Evolutionary conservation across 106 monocot genomes (phyloP), one percentile per base, ranked within the genome.

Genomic region (Gastrodia elata): DNA sequence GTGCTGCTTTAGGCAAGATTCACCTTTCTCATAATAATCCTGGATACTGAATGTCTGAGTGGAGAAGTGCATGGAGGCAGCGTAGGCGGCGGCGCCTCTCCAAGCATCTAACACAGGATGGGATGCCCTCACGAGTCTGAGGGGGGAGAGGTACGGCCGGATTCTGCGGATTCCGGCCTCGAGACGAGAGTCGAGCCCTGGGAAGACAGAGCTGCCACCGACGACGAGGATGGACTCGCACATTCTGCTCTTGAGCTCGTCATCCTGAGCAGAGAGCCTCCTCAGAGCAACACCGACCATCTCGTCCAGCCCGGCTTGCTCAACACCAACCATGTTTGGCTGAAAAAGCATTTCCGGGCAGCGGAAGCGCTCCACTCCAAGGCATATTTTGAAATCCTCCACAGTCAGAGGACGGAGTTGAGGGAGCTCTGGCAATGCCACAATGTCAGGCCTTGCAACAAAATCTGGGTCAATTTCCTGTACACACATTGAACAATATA

Each of bases 401-500:
- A 84, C 86, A 11, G 84, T 88, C 3, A 77, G 80, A 13, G 84
- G 85, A 11, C 77, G 83, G 42, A 71, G 26, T 11, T 70, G 72
- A 4, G 80, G 48, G 52, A 73, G 65, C 38, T 91, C 87, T 59
- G 83, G 83, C 0, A 72, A 38, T 27, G 68, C 33, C 30, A 22
- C 46, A 20, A 42, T 33, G 44, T 88, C 85, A 32, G 82, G 44
- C 61, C 76, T 83, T 40, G 78, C 43, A 68, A 83, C 82, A 77
- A 92, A 97, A 44, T 78, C 78, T 0, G 92, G 88, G 39, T 97
- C 96, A 22, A 93, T 83, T n/a, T 90, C 96, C 96, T 95, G 87
- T 75, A 80, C 32, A 73, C 20, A 41, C n/a, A n/a, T n/a, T n/a
- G n/a, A n/a, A n/a, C n/a, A n/a, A n/a, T n/a, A n/a, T n/a, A n/a